These are phyloP conservation scores for Asterionellopsis glacialis DNA, from an alignment of 108 stramenopile genomes.

Conservation along the genomic window DNA sequence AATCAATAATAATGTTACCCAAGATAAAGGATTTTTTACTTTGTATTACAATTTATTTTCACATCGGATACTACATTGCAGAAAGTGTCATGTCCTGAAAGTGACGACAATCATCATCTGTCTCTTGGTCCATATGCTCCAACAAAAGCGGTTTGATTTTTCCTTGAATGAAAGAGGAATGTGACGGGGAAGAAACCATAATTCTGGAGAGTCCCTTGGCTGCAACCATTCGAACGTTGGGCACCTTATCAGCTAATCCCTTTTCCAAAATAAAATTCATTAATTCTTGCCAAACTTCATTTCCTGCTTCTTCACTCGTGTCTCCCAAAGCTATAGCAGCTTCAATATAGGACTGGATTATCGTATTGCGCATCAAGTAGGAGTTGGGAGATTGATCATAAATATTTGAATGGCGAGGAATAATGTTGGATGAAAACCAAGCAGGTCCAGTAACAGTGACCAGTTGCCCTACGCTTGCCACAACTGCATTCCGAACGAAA, in stretches of 20 bases:
- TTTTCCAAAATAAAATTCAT: slow-evolving; percentile 45
- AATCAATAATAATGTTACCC: no score
- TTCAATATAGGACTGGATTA: slow-evolving; percentile 58
- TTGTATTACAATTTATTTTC: no score
- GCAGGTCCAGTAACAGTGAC: slow-evolving; percentile 69
- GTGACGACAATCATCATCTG: slow-evolving; percentile 33
- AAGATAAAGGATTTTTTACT: no score
- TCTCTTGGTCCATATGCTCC: slow-evolving; percentile 38
- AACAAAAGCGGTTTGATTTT: slow-evolving; percentile 28
- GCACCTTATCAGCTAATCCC: slow-evolving; percentile 70
- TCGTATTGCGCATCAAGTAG: slow-evolving; percentile 81
- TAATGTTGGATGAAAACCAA: slow-evolving; percentile 68
- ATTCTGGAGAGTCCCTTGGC: slow-evolving; percentile 57
- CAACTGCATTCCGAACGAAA: slow-evolving; percentile 66
- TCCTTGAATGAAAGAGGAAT: slow-evolving; percentile 21
- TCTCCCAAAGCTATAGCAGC: slow-evolving; percentile 26
- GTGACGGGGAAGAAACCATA: slow-evolving; percentile 6
- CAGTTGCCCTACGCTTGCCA: slow-evolving; percentile 66
- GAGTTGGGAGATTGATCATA: slow-evolving; percentile 58
- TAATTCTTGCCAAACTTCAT: slow-evolving; percentile 44
- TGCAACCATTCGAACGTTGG: slow-evolving; percentile 87
- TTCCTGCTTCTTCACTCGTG: slow-evolving; percentile 21
- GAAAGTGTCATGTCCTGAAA: slow-evolving; percentile 1
- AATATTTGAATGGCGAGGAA: slow-evolving; percentile 65
- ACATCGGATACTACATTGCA: no score